Percentiles rank a stretch among this genome's conserved stretches.
phyloP scores from a whole-genome alignment of 2,329 filamentous ascomycete species.

The Penicillium sp. region DNA sequence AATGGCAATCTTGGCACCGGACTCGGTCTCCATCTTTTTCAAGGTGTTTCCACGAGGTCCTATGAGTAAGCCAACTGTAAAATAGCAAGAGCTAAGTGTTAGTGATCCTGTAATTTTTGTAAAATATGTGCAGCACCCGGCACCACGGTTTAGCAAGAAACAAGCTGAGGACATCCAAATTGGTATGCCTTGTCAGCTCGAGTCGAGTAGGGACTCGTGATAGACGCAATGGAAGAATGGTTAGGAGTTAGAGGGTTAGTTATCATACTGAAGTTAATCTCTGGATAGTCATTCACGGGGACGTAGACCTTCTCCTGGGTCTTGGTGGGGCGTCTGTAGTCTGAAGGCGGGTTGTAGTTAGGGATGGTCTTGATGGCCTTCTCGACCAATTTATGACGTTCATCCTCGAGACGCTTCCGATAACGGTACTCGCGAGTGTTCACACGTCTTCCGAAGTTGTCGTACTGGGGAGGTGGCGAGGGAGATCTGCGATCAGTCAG shows the following conservation, averaged over 20 bases:
- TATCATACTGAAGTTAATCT: slow-evolving; percentile 99
- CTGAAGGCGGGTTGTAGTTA: slow-evolving; percentile 96
- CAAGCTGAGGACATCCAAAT: no score
- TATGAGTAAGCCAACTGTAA: slow-evolving; percentile 99
- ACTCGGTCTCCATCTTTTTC: slow-evolving; percentile 99
- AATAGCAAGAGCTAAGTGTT: slow-evolving; percentile 72
- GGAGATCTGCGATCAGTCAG: slow-evolving; percentile 59
- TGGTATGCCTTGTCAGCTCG: no score
- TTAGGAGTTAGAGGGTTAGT: slow-evolving; percentile 95
- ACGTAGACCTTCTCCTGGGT: slow-evolving; percentile 99
- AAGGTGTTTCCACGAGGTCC: slow-evolving; percentile 98
- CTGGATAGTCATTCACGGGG: slow-evolving; percentile 99
- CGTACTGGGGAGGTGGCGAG: slow-evolving; percentile 91
- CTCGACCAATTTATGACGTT: slow-evolving; percentile 96
- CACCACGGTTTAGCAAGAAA: slow-evolving; percentile 38
- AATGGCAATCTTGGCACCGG: slow-evolving; percentile 95
- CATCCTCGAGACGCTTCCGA: slow-evolving; percentile 93
- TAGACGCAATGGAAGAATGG: slow-evolving; percentile 39
- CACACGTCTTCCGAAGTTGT: slow-evolving; percentile 98
- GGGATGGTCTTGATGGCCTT: slow-evolving; percentile 99
- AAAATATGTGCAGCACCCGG: slow-evolving; percentile 28
- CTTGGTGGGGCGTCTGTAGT: slow-evolving; percentile 97
- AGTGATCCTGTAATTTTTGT: slow-evolving; percentile 51
- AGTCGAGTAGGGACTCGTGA: slow-evolving; percentile 28
- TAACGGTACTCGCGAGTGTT: slow-evolving; percentile 98